Conservation (phyloP, 148 eudicot genomes). For the Dysphania ambrosioides region DNA sequence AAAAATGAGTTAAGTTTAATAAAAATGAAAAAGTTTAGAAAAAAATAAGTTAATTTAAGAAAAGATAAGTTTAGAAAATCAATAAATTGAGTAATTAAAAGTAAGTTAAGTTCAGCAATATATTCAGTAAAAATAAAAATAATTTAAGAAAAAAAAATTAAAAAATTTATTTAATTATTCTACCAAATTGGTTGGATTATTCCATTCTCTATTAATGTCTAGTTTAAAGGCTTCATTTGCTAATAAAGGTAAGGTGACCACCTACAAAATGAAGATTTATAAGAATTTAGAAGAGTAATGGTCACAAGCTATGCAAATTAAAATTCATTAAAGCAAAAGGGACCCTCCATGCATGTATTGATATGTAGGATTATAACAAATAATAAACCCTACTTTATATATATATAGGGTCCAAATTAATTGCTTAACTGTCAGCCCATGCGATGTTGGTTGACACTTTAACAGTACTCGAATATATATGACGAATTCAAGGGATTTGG, state of each 20-base stretch:
- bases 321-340: constrained; percentile 5
- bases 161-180: no score
- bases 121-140: no score
- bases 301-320: constrained; percentile 15
- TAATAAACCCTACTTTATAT: constrained; percentile 8
- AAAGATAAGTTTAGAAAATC: no score
- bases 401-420: constrained; percentile 20
- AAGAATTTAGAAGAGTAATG: no score
- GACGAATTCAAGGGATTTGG: neutral
- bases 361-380: constrained; percentile 21
- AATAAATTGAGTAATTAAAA: no score
- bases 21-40: no score
- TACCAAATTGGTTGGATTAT: no score
- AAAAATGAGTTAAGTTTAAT: no score
- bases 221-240: neutral
- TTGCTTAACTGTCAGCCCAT: constrained; percentile 38
- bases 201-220: no score
- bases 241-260: neutral
- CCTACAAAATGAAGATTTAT: neutral
- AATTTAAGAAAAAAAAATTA: no score
- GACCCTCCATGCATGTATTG: constrained; percentile 18
- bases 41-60: no score
- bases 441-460: constrained; percentile 38
- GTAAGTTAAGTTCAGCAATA: no score
- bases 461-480: constrained; percentile 13